phyloP scores from a whole-genome alignment of 495 filamentous ascomycete species.

The Trypethelium eluteriae region DNA sequence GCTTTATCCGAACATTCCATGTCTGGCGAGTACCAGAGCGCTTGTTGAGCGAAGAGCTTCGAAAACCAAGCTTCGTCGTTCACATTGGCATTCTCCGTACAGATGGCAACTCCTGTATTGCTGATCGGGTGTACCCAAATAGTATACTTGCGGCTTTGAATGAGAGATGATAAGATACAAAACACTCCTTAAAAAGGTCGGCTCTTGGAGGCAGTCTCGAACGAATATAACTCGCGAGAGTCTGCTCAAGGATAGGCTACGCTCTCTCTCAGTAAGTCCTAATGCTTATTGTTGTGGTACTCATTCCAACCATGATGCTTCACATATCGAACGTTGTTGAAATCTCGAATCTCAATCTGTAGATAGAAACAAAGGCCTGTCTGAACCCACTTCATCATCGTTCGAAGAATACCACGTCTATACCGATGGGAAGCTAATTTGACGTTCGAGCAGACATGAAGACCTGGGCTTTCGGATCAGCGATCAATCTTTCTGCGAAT shows the following conservation, averaged over 20 bases:
- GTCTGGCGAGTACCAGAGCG: slow-evolving; percentile 71
- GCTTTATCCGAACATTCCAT: slow-evolving; percentile 57
- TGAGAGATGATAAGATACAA: neutral
- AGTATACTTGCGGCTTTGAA: neutral
- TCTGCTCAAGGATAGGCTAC: too few species aligned
- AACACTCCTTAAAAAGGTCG: too few species aligned
- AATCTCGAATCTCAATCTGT: slow-evolving; percentile 6
- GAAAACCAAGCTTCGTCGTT: slow-evolving; percentile 56
- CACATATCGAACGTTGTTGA: neutral
- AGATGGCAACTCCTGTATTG: neutral
- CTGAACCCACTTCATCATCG: neutral
- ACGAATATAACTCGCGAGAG: too few species aligned
- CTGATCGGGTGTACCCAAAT: neutral
- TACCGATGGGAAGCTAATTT: neutral
- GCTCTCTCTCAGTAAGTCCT: neutral
- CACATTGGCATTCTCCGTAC: slow-evolving; percentile 53
- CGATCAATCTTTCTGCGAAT: too few species aligned
- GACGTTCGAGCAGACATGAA: neutral
- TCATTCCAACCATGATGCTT: neutral
- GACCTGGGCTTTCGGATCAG: neutral
- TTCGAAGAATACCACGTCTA: neutral
- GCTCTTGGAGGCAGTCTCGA: too few species aligned
- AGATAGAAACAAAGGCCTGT: slow-evolving; percentile 1
- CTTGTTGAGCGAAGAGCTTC: slow-evolving; percentile 48
- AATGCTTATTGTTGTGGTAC: neutral